Evolutionary conservation across 768 basidiomycete species (phyloP), one percentile per base, ranked within the genome.

Genomic region (Termitomyces sp.): DNA sequence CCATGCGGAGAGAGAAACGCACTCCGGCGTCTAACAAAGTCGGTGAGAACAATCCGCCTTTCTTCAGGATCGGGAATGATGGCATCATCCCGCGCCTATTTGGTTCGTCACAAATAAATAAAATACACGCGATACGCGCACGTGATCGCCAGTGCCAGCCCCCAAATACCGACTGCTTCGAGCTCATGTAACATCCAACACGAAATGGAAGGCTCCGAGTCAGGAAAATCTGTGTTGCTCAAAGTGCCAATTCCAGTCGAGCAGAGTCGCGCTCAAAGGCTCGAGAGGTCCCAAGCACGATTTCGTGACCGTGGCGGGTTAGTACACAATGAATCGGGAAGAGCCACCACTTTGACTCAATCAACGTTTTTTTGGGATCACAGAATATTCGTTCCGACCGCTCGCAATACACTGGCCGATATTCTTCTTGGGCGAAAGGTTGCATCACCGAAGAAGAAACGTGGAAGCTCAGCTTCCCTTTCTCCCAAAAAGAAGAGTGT

Each of bases 241-340:
- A 50, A 35, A 21, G 56, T 38, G 21, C 55, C 53, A 9, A 55
- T 59, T 7, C 54, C 12, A 64, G 81, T 82, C 14, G 80, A 84
- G 50, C 84, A 83, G 52, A 89, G 87, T 64, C 77, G 84, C 31
- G 78, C 79, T 0, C 72, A 84, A 47, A 82, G 88, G 43, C 65
- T 82, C 16, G 77, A 86, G 64, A 79, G 86, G 41, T 84, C 83
- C 58, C 82, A 88, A 62, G 77, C 85, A 34, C 75, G 87, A 25
- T 85, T 87, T 68, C 79, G 87, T 53, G 85, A 88, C 69, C 80
- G 85, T 53, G 85, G 85, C 57, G 84, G 85, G 84, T 85, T 31
- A 59, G 82, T 72, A 29, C 40, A 37, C 21, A 34, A 37, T 34
- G 23, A 19, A 38, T 27, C n/a, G 7, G 25, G 11, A 38, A 46